Percentiles rank a stretch among this genome's conserved stretches.
These are phyloP conservation scores for Calonectria multiphialidica DNA, from an alignment of 2,329 filamentous ascomycete species.

Conservation along the genomic window DNA sequence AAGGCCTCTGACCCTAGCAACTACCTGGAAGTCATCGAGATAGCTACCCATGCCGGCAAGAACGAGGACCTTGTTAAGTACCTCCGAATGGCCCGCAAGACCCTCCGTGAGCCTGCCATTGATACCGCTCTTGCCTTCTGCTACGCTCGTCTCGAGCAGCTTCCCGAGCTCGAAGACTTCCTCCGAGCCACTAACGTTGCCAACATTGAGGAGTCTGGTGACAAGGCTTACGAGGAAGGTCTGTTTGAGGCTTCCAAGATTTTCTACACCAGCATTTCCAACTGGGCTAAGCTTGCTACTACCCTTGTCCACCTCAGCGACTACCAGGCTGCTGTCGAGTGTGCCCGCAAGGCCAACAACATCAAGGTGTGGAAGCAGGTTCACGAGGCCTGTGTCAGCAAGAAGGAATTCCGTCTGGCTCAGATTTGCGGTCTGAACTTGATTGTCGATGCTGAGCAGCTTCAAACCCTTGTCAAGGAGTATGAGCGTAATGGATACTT, in stretches of 20 bases:
- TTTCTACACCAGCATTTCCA: slow-evolving; percentile 97
- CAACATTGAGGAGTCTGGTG: slow-evolving; percentile 95
- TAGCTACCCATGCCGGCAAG: slow-evolving; percentile 94
- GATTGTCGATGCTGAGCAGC: slow-evolving; percentile 96
- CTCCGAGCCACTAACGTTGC: slow-evolving; percentile 92
- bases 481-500: slow-evolving; percentile 99
- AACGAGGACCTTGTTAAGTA: slow-evolving; percentile 98
- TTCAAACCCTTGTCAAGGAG: slow-evolving; percentile 92
- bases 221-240: slow-evolving; percentile 97
- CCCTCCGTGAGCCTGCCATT: slow-evolving; percentile 90
- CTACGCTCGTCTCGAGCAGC: slow-evolving; percentile 91
- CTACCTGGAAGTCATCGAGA: slow-evolving; percentile 96
- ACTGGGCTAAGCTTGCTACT: slow-evolving; percentile 99
- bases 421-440: slow-evolving; percentile 99
- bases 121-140: slow-evolving; percentile 95
- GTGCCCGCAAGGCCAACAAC: slow-evolving; percentile 97
- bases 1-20: slow-evolving; percentile 93
- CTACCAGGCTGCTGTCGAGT: slow-evolving; percentile 97
- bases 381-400: slow-evolving; percentile 93
- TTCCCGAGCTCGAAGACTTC: slow-evolving; percentile 96
- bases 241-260: slow-evolving; percentile 98
- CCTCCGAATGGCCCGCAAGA: slow-evolving; percentile 97
- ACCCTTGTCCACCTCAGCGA: slow-evolving; percentile 97
- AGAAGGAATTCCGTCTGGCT: slow-evolving; percentile 98
- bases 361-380: slow-evolving; percentile 99